Evolutionary conservation across 2,329 filamentous ascomycete species (phyloP), one percentile per base, ranked within the genome.

Genomic region (Paracorniculantispora psalliotae): DNA sequence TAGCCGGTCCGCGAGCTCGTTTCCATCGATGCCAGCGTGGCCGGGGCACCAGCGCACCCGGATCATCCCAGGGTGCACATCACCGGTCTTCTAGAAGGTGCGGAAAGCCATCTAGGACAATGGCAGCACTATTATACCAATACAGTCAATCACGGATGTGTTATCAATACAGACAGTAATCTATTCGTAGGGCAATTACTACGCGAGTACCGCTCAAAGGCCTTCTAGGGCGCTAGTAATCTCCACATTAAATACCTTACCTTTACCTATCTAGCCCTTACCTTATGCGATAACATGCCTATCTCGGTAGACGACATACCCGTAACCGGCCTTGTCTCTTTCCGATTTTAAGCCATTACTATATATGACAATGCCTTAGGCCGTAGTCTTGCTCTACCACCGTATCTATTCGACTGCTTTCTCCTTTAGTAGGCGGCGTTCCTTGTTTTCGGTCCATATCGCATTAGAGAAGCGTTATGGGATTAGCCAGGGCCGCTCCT

Each of bases 1-100:
- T 13, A 59, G 57, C 26, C 25, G 47, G 56, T 58, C 47, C n/a
- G 56, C 56, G 13, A 43, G 35, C 37, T 58, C 47, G 39, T 59
- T 59, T 9, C 57, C 57, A 19, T 39, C 10, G 23, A 59, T 55
- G 17, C 44, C 50, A 9, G 39, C 37, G 19, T 59, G 50, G 13
- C 44, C 50, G 23, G 43, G 57, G 21, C 21, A 48, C 50, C 50
- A 59, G 10, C 51, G 50, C 5, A 59, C 43, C 13, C n/a, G n/a
- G 43, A 55, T 49, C 17, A 48, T 28, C 13, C 51, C 30, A 10
- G 57, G 49, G 25, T 49, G n/a, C 12, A 19, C 25, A 15, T 59
- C 50, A 10, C 50, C 33, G 9, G 35, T 39, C 21, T 48, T 55
- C 19, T 55, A 44, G 25, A 59, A 30, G 9, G 35, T 33, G 13